These are phyloP conservation scores for Leishmania martiniquensis DNA, from an alignment of 208 protist genomes.

Conservation along the genomic window DNA sequence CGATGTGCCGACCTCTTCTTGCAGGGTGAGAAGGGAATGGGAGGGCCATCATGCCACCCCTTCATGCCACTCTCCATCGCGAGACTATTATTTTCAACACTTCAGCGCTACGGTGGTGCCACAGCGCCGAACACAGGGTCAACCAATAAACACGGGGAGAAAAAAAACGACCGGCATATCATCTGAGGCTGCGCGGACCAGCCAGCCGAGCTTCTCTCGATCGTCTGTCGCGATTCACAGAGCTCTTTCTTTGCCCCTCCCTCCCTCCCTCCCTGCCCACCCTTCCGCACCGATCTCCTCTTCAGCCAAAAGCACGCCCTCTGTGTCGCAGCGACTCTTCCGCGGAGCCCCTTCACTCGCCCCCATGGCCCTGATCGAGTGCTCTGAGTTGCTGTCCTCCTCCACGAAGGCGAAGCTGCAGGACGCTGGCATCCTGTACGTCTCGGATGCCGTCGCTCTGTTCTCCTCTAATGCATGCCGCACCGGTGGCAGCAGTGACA, in stretches of 20 bases:
- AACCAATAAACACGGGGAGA: no score
- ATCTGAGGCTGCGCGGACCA: no score
- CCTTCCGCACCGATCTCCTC: no score
- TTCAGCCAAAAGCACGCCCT: no score
- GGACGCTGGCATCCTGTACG: constrained; percentile 61
- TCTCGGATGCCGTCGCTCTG: constrained; percentile 41
- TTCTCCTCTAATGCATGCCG: constrained; percentile 2
- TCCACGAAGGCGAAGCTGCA: constrained; percentile 78
- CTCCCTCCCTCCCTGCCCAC: background rate
- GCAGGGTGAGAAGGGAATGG: background rate
- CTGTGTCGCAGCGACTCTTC: no score
- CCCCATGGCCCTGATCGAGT: constrained; percentile 26
- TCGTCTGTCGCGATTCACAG: no score
- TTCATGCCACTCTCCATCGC: background rate
- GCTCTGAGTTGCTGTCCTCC: constrained; percentile 12
- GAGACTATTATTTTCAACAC: no score
- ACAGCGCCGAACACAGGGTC: no score
- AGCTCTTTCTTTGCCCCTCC: background rate
- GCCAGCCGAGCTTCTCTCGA: no score
- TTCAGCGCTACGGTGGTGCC: no score
- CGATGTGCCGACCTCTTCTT: background rate
- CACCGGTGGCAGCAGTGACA: background rate
- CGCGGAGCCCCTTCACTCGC: background rate
- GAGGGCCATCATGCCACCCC: no score
- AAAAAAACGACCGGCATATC: no score